phyloP scores from a whole-genome alignment of 179 eudicot genomes.

The Dionaea muscipula region DNA sequence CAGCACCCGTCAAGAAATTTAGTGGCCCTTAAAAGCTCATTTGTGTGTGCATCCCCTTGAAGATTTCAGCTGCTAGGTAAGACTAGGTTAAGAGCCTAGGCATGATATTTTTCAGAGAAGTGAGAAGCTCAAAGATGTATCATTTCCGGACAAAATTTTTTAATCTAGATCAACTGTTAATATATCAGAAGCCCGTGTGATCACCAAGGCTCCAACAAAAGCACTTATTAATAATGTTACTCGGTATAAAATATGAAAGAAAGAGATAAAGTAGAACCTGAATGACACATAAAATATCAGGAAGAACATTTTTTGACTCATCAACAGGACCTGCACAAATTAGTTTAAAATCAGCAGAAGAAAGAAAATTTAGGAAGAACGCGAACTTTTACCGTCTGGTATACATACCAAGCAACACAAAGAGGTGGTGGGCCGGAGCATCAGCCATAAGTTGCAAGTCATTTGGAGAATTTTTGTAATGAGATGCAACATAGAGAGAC shows the following conservation, averaged over 20 bases:
- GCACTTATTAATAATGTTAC: too few relatives aligned
- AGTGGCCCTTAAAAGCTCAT: too few relatives aligned
- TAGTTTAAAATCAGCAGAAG: constrained; percentile 1
- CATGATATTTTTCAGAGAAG: too few relatives aligned
- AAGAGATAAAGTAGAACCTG: constrained; percentile 43
- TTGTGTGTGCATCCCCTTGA: too few relatives aligned
- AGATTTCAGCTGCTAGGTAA: too few relatives aligned
- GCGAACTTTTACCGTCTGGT: background rate
- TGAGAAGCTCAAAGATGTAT: too few relatives aligned
- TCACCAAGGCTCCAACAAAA: background rate
- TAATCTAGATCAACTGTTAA: too few relatives aligned
- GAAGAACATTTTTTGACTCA: constrained; percentile 69
- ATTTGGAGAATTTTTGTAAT: constrained; percentile 93
- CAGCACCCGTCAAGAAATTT: too few relatives aligned
- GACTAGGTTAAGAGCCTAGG: too few relatives aligned
- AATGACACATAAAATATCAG: constrained; percentile 85
- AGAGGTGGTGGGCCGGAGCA: constrained; percentile 95
- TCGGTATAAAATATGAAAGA: too few relatives aligned
- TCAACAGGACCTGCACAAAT: constrained; percentile 76
- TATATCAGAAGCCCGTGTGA: too few relatives aligned
- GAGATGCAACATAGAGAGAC: constrained; percentile 94
- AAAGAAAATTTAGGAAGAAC: background rate
- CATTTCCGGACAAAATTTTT: too few relatives aligned
- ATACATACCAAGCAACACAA: constrained; percentile 80
- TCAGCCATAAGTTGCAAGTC: constrained; percentile 93